phyloP scores from a whole-genome alignment of 208 protist genomes.

The Trypanosoma platydactyli region DNA sequence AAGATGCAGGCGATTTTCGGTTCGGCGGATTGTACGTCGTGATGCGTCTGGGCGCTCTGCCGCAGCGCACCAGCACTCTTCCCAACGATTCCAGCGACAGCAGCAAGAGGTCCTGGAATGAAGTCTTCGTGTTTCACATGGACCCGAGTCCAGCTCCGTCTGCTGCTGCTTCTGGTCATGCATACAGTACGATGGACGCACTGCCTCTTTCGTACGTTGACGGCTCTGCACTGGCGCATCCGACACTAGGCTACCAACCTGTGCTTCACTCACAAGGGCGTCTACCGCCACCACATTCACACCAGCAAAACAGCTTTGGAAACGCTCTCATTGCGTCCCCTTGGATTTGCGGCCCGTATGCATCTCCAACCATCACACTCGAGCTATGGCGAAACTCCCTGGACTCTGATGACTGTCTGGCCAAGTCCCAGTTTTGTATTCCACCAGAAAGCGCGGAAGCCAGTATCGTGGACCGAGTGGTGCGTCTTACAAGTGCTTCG shows the following conservation, averaged over 20 bases:
- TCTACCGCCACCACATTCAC: background rate
- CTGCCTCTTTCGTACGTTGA: background rate
- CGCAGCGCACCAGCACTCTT: slow-evolving; percentile 46
- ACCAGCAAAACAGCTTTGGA: background rate
- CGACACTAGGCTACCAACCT: background rate
- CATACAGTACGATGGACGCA: background rate
- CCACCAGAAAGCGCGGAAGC: slow-evolving; percentile 24
- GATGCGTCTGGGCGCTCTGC: slow-evolving; percentile 40
- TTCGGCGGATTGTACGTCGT: slow-evolving; percentile 65
- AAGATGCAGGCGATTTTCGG: slow-evolving; percentile 34
- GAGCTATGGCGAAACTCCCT: slow-evolving; percentile 60
- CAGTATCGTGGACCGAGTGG: slow-evolving; percentile 17
- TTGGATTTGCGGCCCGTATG: background rate
- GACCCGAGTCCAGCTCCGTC: background rate
- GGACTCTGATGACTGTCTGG: slow-evolving; percentile 40
- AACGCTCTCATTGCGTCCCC: background rate
- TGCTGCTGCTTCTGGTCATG: background rate
- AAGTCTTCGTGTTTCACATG: slow-evolving; percentile 43
- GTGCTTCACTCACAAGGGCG: background rate
- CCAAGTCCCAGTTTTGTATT: slow-evolving; percentile 40
- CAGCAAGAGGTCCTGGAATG: slow-evolving; percentile 38
- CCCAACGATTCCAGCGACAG: slow-evolving; percentile 4
- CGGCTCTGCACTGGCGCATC: no score
- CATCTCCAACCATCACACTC: slow-evolving; percentile 35
- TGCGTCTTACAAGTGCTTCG: slow-evolving; percentile 26